These are phyloP conservation scores for Fusarium ambrosium DNA, from an alignment of 2,329 filamentous ascomycete species.

Conservation along the genomic window DNA sequence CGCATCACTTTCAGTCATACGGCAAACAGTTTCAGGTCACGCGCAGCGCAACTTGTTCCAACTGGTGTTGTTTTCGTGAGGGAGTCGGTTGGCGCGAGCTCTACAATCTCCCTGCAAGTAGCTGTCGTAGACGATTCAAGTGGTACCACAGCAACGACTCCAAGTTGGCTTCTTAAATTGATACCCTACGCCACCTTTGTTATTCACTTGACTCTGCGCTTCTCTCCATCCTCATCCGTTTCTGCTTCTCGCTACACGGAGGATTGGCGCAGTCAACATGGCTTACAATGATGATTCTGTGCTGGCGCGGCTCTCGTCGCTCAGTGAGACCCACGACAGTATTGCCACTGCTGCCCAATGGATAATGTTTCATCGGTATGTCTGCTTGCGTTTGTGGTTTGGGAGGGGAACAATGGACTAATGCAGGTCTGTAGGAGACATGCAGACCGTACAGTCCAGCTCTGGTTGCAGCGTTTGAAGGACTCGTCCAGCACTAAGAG, in stretches of 20 bases:
- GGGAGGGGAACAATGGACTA: neutral
- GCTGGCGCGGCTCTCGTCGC: conserved; percentile 90
- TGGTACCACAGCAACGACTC: conserved; percentile 47
- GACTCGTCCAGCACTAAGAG: conserved; percentile 89
- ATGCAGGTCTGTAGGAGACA: conserved; percentile 74
- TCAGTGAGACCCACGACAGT: conserved; percentile 98
- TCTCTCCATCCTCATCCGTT: neutral
- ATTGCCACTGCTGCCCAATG: conserved; percentile 97
- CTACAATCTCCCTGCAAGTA: conserved; percentile 43
- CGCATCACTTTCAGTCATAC: conserved; percentile 34
- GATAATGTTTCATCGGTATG: conserved; percentile 98
- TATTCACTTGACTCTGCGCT: conserved; percentile 10
- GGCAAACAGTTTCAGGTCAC: conserved; percentile 29
- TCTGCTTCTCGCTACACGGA: neutral
- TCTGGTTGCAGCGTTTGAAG: conserved; percentile 92
- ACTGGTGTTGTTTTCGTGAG: conserved; percentile 21
- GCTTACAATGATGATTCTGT: conserved; percentile 97
- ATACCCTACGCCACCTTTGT: conserved; percentile 27
- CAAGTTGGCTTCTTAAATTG: conserved; percentile 40
- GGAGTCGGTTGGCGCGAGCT: conserved; percentile 33
- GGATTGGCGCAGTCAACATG: conserved; percentile 66
- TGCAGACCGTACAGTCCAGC: conserved; percentile 89
- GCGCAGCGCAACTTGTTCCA: conserved; percentile 13
- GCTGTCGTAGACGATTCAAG: conserved; percentile 48
- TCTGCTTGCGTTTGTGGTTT: neutral